These are phyloP conservation scores for Wickerhamomyces sp. DNA, from an alignment of 1,139 yeast genomes.

Conservation along the genomic window DNA sequence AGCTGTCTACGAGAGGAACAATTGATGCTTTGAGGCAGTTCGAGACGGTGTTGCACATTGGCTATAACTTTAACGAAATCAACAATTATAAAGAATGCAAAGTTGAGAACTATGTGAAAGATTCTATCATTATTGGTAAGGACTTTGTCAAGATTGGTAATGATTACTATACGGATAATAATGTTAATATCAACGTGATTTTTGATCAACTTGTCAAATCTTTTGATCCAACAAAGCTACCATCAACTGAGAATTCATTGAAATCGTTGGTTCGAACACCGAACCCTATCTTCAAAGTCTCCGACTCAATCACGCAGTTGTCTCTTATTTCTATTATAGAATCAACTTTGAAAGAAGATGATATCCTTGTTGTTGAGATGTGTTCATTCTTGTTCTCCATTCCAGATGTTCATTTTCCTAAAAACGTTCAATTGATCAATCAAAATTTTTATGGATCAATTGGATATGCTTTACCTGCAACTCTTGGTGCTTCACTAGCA, in stretches of 20 bases:
- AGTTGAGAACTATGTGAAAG: conserved; percentile 23
- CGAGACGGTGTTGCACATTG: conserved; percentile 48
- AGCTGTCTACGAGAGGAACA: conserved; percentile 27
- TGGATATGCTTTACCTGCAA: conserved; percentile 82
- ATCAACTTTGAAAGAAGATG: conserved; percentile 47
- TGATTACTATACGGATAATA: conserved; percentile 23
- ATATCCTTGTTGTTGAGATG: conserved; percentile 67
- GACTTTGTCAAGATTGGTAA: conserved; percentile 36
- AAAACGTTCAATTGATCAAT: conserved; percentile 44
- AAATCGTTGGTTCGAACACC: conserved; percentile 1
- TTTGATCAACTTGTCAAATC: conserved; percentile 33
- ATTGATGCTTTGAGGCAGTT: conserved; percentile 31
- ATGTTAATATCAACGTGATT: conserved; percentile 32
- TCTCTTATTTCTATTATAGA: conserved; percentile 37
- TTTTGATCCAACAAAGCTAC: conserved; percentile 25
- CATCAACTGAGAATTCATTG: conserved; percentile 16
- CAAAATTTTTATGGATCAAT: conserved; percentile 79
- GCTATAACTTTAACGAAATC: conserved; percentile 47
- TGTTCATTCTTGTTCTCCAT: conserved; percentile 74
- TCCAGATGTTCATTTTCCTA: conserved; percentile 57
- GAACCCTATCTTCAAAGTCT: conserved; percentile 33
- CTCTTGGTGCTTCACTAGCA: conserved; percentile 74
- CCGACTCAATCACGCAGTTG: conserved; percentile 51
- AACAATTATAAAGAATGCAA: conserved; percentile 31
- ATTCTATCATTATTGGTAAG: conserved; percentile 10